Base-by-base conservation (phyloP, 805 yeast species). In the Starmerella sirachaensis region DNA sequence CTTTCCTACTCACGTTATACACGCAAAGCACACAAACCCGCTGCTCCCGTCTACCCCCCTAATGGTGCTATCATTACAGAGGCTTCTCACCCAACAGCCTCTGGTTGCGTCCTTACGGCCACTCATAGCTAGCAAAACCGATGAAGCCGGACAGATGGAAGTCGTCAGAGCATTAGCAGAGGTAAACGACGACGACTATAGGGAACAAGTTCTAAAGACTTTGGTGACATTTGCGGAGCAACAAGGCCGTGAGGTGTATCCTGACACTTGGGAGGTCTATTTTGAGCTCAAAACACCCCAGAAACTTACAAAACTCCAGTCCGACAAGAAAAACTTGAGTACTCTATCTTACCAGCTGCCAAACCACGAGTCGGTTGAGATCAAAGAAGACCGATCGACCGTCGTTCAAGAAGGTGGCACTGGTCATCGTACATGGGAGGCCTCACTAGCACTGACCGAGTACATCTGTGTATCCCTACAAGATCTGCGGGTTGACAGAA, bases 401-500 rank as follows among this genome's bases (percentile, higher is more conserved):
- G 24, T 45, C 13, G 43, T 45, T 9, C 34, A 21, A 7, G 26
- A 19, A n/a, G 49, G 49, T 13, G 38, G 35, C 7, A 45, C 49
- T 5, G 49, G 49, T 11, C 49, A 38, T 29, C 40, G 49, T 6
- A 45, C 49, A 2, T 45, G 49, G 49, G 49, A 45, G 27, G 43
- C 49, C 4, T 43, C 47, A 13, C 34, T 45, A 8, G 49, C 41
- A 2, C 17, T 45, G 10, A 27, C 43, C 14, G 49, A 45, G 18
- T 40, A 16, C 18, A 21, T 45, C 3, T 41, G 46, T 34, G 11
- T 3, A 6, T 8, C 29, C 17, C 22, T 7, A 1, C 19, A 5
- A 13, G 30, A 31, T 5, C 17, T 35, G n/a, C 11, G 9, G 8
- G 34, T 21, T 7, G 33, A 19, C 13, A n/a, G 5, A 4, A 33